Percentiles rank a stretch among this genome's conserved stretches.
These are phyloP conservation scores for Lablab purpureus DNA, from an alignment of 306 rosid genomes.

Conservation along the genomic window DNA sequence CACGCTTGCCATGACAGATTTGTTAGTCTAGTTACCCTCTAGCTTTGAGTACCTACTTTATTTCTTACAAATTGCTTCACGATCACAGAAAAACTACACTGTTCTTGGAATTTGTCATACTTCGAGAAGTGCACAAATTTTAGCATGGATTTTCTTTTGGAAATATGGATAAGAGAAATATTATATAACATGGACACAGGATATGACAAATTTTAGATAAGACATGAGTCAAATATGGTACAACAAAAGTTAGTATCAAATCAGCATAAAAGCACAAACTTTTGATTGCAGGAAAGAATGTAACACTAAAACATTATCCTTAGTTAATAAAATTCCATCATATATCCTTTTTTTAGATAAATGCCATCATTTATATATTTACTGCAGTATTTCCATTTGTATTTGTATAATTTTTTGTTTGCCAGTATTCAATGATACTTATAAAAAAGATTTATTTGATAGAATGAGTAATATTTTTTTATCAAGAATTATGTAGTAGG, in stretches of 20 bases:
- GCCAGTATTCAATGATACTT: too few relatives aligned
- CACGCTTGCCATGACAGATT: conserved; percentile 88
- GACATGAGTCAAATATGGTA: background rate
- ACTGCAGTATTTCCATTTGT: too few relatives aligned
- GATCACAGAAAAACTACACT: background rate
- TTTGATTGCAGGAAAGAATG: background rate
- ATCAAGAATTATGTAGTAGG: too few relatives aligned
- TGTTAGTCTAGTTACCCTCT: conserved; percentile 58
- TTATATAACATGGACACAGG: background rate
- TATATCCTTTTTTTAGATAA: too few relatives aligned
- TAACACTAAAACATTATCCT: background rate
- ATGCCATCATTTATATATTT: background rate
- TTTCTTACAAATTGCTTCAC: conserved; percentile 17
- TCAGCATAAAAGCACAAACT: background rate
- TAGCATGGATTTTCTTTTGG: background rate
- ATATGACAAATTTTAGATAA: background rate
- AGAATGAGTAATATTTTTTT: too few relatives aligned
- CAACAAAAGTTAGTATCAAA: background rate
- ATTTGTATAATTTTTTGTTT: too few relatives aligned
- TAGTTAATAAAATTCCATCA: background rate
- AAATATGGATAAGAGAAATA: background rate
- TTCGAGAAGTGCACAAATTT: background rate
- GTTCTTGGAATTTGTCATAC: background rate
- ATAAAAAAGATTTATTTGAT: too few relatives aligned
- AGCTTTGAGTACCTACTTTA: background rate